A percentile compares a stretch with the other conserved stretches of the same genome.
Conservation (phyloP, 768 basidiomycete species). For the Kwoniella sp. region DNA sequence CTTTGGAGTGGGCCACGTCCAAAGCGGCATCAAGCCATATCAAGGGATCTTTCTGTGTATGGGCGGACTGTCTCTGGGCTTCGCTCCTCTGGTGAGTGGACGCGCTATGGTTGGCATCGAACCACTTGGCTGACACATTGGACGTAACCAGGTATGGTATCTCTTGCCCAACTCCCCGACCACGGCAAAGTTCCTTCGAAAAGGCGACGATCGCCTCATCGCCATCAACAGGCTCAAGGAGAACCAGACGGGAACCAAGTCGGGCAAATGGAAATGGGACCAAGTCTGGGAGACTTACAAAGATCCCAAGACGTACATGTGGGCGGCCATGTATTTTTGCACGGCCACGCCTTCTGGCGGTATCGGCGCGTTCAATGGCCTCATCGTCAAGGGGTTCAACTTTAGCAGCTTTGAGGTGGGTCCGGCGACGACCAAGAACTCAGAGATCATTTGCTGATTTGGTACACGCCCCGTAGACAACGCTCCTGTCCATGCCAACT, state of each 20-base stretch:
- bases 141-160: conserved; percentile 15
- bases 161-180: conserved; percentile 29
- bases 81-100: conserved; percentile 17
- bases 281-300: conserved; percentile 25
- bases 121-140: neutral
- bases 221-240: conserved; percentile 31
- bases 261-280: conserved; percentile 22
- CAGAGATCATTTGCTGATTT: too few relatives aligned
- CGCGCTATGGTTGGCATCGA: too few relatives aligned
- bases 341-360: conserved; percentile 10
- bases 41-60: conserved; percentile 33
- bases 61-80: conserved; percentile 23
- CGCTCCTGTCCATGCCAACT: conserved; percentile 43
- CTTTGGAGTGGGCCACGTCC: conserved; percentile 12
- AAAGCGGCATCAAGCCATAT: conserved; percentile 12
- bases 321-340: conserved; percentile 13
- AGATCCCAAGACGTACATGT: conserved; percentile 32
- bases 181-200: conserved; percentile 33
- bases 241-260: conserved; percentile 36
- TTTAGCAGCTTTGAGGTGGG: conserved; percentile 3
- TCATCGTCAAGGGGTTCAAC: conserved; percentile 21
- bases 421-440: too few relatives aligned
- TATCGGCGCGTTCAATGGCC: conserved; percentile 14
- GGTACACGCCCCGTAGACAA: too few relatives aligned
- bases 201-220: conserved; percentile 34